A percentile compares a stretch with the other conserved stretches of the same genome.
Evolutionary conservation across 768 basidiomycete species (phyloP).

Genomic region (Postia placenta): DNA sequence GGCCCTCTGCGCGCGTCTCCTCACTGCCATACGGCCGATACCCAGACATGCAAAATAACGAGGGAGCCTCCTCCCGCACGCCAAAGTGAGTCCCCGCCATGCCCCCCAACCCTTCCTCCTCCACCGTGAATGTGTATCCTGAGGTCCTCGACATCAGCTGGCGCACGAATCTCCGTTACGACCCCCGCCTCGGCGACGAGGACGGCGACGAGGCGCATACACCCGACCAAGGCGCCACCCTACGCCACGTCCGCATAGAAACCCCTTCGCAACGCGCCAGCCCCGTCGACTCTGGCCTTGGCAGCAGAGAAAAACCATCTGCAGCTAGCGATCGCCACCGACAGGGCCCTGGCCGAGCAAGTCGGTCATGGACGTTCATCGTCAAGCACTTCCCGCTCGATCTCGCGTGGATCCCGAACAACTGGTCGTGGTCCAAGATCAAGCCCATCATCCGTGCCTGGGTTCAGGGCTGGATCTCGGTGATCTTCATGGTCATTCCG

Average conservation of each 20-base stretch:
- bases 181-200: constrained; percentile 26
- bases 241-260: constrained; percentile 7
- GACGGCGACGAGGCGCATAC: constrained; percentile 8
- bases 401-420: constrained; percentile 52
- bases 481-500: constrained; percentile 55
- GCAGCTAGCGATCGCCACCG: background rate
- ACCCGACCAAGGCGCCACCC: background rate
- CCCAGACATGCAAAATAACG: background rate
- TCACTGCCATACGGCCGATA: background rate
- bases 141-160: constrained; percentile 4
- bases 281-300: background rate
- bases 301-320: background rate
- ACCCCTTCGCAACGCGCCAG: background rate
- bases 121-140: background rate
- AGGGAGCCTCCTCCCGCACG: background rate
- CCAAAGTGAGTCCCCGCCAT: background rate
- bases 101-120: background rate
- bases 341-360: background rate
- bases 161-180: constrained; percentile 12
- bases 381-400: constrained; percentile 21
- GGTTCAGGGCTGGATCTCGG: constrained; percentile 53
- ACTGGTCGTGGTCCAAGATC: constrained; percentile 50
- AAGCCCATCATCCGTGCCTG: constrained; percentile 63
- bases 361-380: background rate
- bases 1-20: background rate